A percentile compares a stretch with the other conserved stretches of the same genome.
Conservation (phyloP, 1,284 basidiomycete genomes). For the Clitocybe nebularis region DNA sequence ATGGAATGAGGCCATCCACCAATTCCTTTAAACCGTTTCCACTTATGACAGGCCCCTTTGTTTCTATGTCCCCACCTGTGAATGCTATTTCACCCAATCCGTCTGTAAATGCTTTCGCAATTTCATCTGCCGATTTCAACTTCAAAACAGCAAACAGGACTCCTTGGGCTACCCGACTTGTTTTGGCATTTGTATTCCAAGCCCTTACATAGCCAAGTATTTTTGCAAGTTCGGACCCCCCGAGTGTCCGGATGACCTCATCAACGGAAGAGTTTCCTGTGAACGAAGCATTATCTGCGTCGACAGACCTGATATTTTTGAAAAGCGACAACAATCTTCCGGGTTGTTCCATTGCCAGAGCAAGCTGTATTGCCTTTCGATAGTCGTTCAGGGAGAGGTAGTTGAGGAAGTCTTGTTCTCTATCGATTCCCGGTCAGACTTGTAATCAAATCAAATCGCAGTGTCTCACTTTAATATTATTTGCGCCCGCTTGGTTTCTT, state of each 20-base stretch:
- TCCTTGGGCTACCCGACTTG: slow-evolving; percentile 82
- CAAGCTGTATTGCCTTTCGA: slow-evolving; percentile 85
- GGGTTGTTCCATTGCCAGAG: slow-evolving; percentile 91
- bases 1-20: slow-evolving; percentile 85
- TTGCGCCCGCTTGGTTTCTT: slow-evolving; percentile 66
- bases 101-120: slow-evolving; percentile 67
- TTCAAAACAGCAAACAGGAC: slow-evolving; percentile 84
- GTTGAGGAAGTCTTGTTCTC: slow-evolving; percentile 95
- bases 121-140: slow-evolving; percentile 66
- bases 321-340: slow-evolving; percentile 85
- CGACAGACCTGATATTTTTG: slow-evolving; percentile 49
- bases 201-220: slow-evolving; percentile 82
- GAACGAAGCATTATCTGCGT: slow-evolving; percentile 34
- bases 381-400: slow-evolving; percentile 89
- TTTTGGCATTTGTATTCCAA: slow-evolving; percentile 93
- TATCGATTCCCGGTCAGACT: slow-evolving; percentile 27
- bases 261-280: slow-evolving; percentile 78
- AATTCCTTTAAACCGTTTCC: slow-evolving; percentile 65
- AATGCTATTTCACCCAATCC: slow-evolving; percentile 33
- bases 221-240: slow-evolving; percentile 71
- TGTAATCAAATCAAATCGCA: slow-evolving; percentile 4
- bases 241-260: slow-evolving; percentile 72
- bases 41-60: slow-evolving; percentile 23
- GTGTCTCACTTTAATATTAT: slow-evolving; percentile 71
- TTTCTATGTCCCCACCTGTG: slow-evolving; percentile 21